Evolutionary conservation across 2,329 filamentous ascomycete genomes (phyloP).

Genomic region (Cercospora canescens): DNA sequence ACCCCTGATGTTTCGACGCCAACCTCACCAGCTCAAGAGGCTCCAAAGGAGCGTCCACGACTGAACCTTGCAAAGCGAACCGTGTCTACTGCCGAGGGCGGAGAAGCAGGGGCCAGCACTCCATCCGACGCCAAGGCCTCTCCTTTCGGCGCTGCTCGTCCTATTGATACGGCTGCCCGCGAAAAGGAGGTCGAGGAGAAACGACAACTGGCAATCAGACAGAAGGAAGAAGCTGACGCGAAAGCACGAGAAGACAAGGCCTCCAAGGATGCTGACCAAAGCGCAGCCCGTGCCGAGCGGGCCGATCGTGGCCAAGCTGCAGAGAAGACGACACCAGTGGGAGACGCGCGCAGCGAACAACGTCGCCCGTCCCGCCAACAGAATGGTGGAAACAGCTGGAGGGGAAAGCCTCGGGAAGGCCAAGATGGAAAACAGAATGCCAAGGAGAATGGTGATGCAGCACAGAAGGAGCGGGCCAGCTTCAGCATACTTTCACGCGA

Average conservation of each 20-base stretch:
- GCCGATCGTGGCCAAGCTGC: slow-evolving; percentile 35
- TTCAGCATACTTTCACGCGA: slow-evolving; percentile 52
- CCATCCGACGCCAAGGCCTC: slow-evolving; percentile 74
- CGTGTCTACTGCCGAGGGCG: slow-evolving; percentile 69
- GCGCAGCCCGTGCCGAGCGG: slow-evolving; percentile 47
- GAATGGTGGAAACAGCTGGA: slow-evolving; percentile 22
- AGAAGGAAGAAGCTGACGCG: slow-evolving; percentile 86
- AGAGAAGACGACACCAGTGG: slow-evolving; percentile 45
- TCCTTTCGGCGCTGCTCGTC: slow-evolving; percentile 89
- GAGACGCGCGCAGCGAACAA: slow-evolving; percentile 35
- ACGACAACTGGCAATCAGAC: slow-evolving; percentile 68
- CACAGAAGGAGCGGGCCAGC: slow-evolving; percentile 29
- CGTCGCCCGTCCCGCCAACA: slow-evolving; percentile 30
- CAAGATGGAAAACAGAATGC: slow-evolving; percentile 32
- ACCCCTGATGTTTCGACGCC: slow-evolving; percentile 75
- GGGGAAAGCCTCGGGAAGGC: slow-evolving; percentile 30
- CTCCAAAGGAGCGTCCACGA: slow-evolving; percentile 69
- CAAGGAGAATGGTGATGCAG: slow-evolving; percentile 40
- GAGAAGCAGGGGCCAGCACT: slow-evolving; percentile 40
- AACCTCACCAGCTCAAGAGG: slow-evolving; percentile 66
- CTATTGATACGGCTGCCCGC: slow-evolving; percentile 87
- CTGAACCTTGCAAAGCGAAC: slow-evolving; percentile 90
- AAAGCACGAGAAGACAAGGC: slow-evolving; percentile 72
- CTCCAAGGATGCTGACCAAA: slow-evolving; percentile 60
- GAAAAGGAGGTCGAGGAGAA: slow-evolving; percentile 92